Conservation (phyloP, 73 alveolate genomes). For the Tetrahymena borealis region DNA sequence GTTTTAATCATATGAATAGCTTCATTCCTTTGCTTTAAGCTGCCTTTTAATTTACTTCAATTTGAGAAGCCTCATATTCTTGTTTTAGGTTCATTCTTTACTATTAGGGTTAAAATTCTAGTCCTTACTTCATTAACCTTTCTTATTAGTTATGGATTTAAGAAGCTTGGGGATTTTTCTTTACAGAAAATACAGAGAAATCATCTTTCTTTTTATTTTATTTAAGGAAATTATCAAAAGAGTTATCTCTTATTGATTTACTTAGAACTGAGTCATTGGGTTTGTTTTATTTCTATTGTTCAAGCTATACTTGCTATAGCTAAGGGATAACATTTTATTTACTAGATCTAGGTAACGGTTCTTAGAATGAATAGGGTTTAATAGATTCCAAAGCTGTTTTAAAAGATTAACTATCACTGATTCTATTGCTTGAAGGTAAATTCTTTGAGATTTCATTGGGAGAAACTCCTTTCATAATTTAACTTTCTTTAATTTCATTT, state of each 20-base stretch:
- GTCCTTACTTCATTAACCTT: background rate
- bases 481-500: too few relatives aligned
- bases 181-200: background rate
- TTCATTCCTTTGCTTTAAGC: background rate
- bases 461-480: background rate
- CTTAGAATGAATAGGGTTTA: background rate
- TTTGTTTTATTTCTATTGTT: background rate
- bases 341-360: background rate
- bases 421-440: background rate
- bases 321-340: background rate
- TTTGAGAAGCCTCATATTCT: background rate
- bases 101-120: background rate
- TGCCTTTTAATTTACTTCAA: background rate
- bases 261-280: background rate
- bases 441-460: background rate
- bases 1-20: background rate
- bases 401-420: background rate
- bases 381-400: background rate
- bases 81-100: background rate
- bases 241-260: background rate
- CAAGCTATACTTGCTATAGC: background rate
- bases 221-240: background rate
- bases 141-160: background rate
- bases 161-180: background rate
- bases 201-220: background rate